Evolutionary conservation across 2,329 filamentous ascomycete genomes (phyloP), one percentile per base, ranked within the genome.

Genomic region (Stachybotrys elegans): DNA sequence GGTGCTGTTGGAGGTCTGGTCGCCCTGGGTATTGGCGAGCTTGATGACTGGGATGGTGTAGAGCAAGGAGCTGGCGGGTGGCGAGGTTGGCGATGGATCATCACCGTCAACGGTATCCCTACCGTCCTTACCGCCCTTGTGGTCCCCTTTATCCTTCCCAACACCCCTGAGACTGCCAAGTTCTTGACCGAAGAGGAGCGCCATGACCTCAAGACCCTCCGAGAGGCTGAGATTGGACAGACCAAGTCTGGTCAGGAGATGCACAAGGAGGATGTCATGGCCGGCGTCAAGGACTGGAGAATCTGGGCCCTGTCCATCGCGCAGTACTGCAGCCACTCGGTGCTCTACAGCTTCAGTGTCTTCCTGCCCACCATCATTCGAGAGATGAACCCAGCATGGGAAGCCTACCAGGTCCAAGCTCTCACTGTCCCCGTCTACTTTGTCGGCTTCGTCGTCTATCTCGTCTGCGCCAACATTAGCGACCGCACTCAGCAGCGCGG

Each of bases 111-210:
- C 23, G 38, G 38, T 11, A 66, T 84, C 3, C 73, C 75, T 0
- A 86, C 84, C 0, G 70, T 84, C 1, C 6, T 86, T 0, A 86
- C 57, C 4, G 82, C 81, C 2, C 52, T 83, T 6, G 57, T 70
- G 1, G 78, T 76, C 3, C 85, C 80, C 66, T 86, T 80, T 72
- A 71, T 79, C 58, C 67, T 90, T 4, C 81, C 85, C 2, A 81
- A 88, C 55, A 78, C 76, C 21, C 83, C 84, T 0, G 79, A 85
- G 48, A 79, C 76, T 0, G 78, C 81, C 0, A 70, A 67, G 31
- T 88, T 81, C 63, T 71, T 88, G 6, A 72, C 67, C 0, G 65
- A 76, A 32, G 81, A 88, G 53, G 77, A 75, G 44, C 38, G 38
- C 22, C 38, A 17, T 9, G 69, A 71, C 2, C 67, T 88, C 1